phyloP scores from a whole-genome alignment of 2,329 filamentous ascomycete genomes.

The Pyrenochaeta sp. region DNA sequence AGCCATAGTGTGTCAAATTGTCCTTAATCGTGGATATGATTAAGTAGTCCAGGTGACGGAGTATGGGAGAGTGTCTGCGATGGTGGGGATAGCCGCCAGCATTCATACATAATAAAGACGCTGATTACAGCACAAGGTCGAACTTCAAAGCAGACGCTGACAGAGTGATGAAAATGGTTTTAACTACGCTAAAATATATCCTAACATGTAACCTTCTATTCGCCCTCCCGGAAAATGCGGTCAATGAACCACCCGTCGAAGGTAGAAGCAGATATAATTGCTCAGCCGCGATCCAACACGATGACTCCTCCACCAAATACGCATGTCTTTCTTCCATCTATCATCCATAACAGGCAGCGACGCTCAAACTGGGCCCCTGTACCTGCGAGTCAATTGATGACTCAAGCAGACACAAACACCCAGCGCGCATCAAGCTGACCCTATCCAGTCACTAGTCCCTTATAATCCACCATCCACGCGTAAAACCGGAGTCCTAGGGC shows the following conservation, averaged over 20 bases:
- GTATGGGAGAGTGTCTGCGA: too few relatives aligned
- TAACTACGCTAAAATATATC: background rate
- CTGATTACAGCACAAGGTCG: too few relatives aligned
- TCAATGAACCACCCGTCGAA: slow-evolving; percentile 1
- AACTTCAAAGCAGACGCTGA: background rate
- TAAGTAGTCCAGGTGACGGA: too few relatives aligned
- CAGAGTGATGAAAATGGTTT: background rate
- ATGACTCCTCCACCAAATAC: slow-evolving; percentile 45
- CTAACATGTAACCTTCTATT: background rate
- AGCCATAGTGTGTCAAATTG: too few relatives aligned
- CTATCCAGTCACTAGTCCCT: slow-evolving; percentile 16
- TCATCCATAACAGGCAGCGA: slow-evolving; percentile 40
- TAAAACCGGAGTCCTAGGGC: slow-evolving; percentile 50
- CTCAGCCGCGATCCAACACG: slow-evolving; percentile 8
- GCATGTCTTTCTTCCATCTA: slow-evolving; percentile 23
- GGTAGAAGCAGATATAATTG: slow-evolving; percentile 1
- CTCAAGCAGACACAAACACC: slow-evolving; percentile 28
- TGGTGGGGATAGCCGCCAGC: too few relatives aligned
- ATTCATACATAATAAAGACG: too few relatives aligned
- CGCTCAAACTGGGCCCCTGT: slow-evolving; percentile 42
- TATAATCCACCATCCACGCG: slow-evolving; percentile 32
- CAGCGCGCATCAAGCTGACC: slow-evolving; percentile 49
- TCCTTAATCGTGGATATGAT: too few relatives aligned
- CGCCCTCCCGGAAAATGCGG: slow-evolving; percentile 4
- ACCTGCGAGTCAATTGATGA: slow-evolving; percentile 30